Base-by-base conservation (phyloP, 2,329 filamentous ascomycete species). In the Pseudogymnoascus sp. region DNA sequence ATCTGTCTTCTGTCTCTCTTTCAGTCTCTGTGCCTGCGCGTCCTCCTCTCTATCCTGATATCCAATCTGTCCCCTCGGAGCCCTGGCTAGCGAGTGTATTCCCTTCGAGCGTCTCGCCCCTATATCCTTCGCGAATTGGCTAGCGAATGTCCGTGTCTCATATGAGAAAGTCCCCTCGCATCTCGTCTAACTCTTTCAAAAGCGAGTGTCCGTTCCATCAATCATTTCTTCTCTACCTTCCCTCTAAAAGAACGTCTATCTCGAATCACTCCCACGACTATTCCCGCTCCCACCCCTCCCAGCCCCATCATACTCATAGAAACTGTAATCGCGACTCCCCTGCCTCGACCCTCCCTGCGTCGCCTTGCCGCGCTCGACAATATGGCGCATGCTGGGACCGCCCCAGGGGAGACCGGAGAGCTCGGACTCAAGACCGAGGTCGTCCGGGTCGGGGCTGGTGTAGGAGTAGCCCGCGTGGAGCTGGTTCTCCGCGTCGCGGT, bases 371-470 rank as follows among this genome's bases (percentile, higher is more conserved):
- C 73, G 72, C 38, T 75, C 73, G 35, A 82, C 73, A 11, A 81
- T 74, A 65, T 82, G 76, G 40, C 77, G 80, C 75, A 91, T 79
- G 65, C 81, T 88, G 67, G 90, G 74, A 18, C 86, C 82, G 37
- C 89, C 89, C 89, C 88, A 91, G 0, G 88, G 88, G 2, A 91
- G 76, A 0, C 88, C 88, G 0, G 86, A 85, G 5, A 84, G 77
- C 2, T 84, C 78, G 11, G 82, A 78, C 59, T 82, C 80, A 37
- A 70, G 71, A 64, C 74, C 74, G 37, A 89, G 77, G 42, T 88
- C 84, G 12, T 78, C 76, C 3, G 84, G 77, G 18, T 81, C 79
- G 0, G 86, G 84, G 1, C 85, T 80, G 14, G 80, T 79, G 71
- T 91, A 91, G 65, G 82, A 81, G 71, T 82, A 82, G 47, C 81